Evolutionary conservation across 306 rosid species (phyloP).

Genomic region (Crataegus laevigata): DNA sequence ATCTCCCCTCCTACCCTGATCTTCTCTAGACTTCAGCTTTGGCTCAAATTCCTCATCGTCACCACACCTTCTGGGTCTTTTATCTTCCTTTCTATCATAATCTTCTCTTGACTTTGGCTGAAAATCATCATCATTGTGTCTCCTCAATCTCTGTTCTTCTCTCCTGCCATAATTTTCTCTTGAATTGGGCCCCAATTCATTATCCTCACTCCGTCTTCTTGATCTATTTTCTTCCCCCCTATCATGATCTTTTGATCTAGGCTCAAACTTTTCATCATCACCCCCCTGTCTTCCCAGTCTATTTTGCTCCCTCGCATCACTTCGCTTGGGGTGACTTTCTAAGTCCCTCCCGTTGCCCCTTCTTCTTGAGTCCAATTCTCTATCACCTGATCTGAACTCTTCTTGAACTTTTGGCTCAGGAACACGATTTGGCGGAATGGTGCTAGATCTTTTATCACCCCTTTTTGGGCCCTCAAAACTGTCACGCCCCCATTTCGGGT

Average conservation of each 20-base stretch:
- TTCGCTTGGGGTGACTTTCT: constrained; percentile 27
- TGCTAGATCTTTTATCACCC: constrained; percentile 28
- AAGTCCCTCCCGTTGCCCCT: constrained; percentile 21
- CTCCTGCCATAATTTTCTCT: constrained; percentile 21
- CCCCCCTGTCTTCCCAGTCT: constrained; percentile 22
- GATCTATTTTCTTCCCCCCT: constrained; percentile 36
- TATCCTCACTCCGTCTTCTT: constrained; percentile 13
- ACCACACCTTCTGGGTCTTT: constrained; percentile 25
- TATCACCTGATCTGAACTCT: constrained; percentile 16
- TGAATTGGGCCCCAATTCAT: constrained; percentile 31
- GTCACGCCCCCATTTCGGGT: constrained; percentile 58
- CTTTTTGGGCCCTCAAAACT: constrained; percentile 50
- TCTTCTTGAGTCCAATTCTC: constrained; percentile 24
- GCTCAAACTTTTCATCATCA: constrained; percentile 1
- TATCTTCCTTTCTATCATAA: constrained; percentile 42
- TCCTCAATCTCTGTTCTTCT: constrained; percentile 41
- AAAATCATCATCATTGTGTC: constrained; percentile 27
- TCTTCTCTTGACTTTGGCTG: constrained; percentile 35
- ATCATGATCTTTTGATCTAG: constrained; percentile 22
- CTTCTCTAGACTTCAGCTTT: constrained; percentile 34
- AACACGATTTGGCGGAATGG: constrained; percentile 20
- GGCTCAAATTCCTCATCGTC: constrained; percentile 33
- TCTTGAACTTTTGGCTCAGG: constrained; percentile 21
- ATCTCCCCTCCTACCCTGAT: constrained; percentile 27
- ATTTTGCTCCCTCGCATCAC: constrained; percentile 37